Evolutionary conservation across 768 basidiomycete species (phyloP), one percentile per base, ranked within the genome.

Genomic region (Strobilomyces echinocephalus): DNA sequence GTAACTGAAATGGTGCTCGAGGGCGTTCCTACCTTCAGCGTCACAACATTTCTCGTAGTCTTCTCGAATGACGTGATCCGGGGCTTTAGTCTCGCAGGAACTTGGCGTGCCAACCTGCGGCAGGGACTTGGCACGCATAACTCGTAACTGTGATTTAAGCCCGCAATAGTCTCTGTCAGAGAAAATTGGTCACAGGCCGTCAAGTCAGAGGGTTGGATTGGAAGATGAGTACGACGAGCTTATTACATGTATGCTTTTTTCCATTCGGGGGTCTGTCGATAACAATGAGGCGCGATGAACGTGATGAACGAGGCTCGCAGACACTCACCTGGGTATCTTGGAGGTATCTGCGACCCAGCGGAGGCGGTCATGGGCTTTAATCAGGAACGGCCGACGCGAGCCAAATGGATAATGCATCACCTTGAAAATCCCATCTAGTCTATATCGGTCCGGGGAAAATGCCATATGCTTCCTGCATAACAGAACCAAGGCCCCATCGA

Each of bases 71-170:
- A 42, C 31, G 31, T 46, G 21, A 14, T 34, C 40, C 12, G 50
- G 18, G 15, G 50, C 43, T 7, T 33, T 28, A 4, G 36, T 40
- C 16, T 14, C 40, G 31, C 55, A 44, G 35, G 52, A 42, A 41
- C 28, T 56, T 42, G 49, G 53, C 11, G 43, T 30, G n/a, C 57
- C 48, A 14, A 64, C 31, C 46, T 72, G 68, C 1, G 66, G 68
- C 3, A 50, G 10, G 15, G 26, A n/a, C 20, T 40, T 42, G 51
- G 69, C 72, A 28, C 76, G 77, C 50, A 89, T 81, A 3, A 75
- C 76, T 15, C 73, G 72, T 18, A 91, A 85, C 14, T 76, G 74
- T 56, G 81, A 85, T 69, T 90, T 89, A 15, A 91, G 78, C 12
- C 78, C 80, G 7, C 78, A 77, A 63, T 91, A 91, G 65, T 91